A percentile compares a stretch with the other conserved stretches of the same genome.
phyloP scores from a whole-genome alignment of 495 filamentous ascomycete genomes.

The Pyrenula aspistea region DNA sequence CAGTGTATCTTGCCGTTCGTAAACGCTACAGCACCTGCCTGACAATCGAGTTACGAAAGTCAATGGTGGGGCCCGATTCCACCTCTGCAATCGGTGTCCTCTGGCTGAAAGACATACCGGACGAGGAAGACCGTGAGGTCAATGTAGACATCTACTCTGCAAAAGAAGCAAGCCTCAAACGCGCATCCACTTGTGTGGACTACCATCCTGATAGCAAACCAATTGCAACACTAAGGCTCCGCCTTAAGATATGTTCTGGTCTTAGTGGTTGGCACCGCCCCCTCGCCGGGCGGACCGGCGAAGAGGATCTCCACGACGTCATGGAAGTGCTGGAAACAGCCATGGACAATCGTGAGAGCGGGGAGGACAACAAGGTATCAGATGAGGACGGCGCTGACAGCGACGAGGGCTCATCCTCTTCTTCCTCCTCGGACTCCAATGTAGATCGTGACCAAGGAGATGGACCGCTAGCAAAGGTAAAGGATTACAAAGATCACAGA shows the following conservation, averaged over 20 bases:
- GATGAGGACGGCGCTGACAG: not conserved
- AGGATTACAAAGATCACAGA: constrained; percentile 22
- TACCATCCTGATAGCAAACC: constrained; percentile 31
- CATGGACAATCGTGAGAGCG: constrained; percentile 25
- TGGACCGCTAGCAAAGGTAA: constrained; percentile 2
- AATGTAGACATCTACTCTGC: constrained; percentile 44
- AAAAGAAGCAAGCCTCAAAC: constrained; percentile 30
- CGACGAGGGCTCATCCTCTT: constrained; percentile 1
- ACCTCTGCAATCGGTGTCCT: constrained; percentile 49
- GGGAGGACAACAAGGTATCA: constrained; percentile 6
- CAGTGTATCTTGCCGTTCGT: constrained; percentile 39
- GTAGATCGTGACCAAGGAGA: constrained; percentile 7
- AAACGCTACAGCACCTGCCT: constrained; percentile 49
- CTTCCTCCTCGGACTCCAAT: constrained; percentile 5
- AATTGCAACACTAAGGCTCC: constrained; percentile 42
- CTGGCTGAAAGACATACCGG: constrained; percentile 54
- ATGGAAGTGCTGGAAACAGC: constrained; percentile 52
- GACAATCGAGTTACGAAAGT: constrained; percentile 48
- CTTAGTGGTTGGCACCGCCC: constrained; percentile 42
- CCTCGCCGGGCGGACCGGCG: constrained; percentile 32
- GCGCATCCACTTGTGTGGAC: constrained; percentile 20
- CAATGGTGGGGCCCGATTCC: constrained; percentile 33
- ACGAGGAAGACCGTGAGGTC: constrained; percentile 46
- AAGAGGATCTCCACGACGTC: constrained; percentile 37
- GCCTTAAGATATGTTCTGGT: constrained; percentile 42